Evolutionary conservation across 129 eudicot genomes (phyloP), one percentile per base, ranked within the genome.

Genomic region (Chrysanthemum seticuspe): DNA sequence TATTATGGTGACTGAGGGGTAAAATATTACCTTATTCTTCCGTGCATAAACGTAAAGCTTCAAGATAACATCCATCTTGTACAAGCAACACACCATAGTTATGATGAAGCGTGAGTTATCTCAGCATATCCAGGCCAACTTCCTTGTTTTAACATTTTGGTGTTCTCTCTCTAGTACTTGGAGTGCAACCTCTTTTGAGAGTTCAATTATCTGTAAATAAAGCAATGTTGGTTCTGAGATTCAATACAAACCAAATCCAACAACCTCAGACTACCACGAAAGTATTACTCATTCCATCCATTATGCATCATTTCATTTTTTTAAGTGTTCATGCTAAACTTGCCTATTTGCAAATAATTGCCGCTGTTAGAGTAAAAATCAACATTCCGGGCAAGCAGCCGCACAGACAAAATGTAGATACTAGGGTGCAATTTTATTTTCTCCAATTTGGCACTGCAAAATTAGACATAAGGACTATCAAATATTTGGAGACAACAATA

Each of bases 1-100:
- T 25, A 25, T 25, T 25, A 25, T 25, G 19, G 29, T 73, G 16
- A 73, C 25, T 10, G 60, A 25, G 48, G 77, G 14, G 50, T 48
- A 2, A 29, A 54, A 15, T 50, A 51, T 74, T 40, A 94, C 97
- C 97, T 94, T 94, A 61, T 84, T 73, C 63, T 88, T 94, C 51
- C 92, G 85, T 13, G 98, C 89, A 78, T 87, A n/a, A 87, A 63
- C 96, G 98, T 58, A 93, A 81, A 75, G 96, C 96, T 85, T 94
- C 97, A 31, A 90, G 92, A 76, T 84, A 94, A 78, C 89, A 87
- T 75, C 96, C 91, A 78, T 88, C 95, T 80, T 87, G 98, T 60
- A 90, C 91, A 70, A 94, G 89, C 50, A 88, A 78, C 85, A 81
- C 74, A 12, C 90, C 83, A 77, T 93, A 93, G 76, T 93, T 96